These are phyloP conservation scores for Otatea glauca DNA, from an alignment of 176 grass and related monocot genomes.

Conservation along the genomic window DNA sequence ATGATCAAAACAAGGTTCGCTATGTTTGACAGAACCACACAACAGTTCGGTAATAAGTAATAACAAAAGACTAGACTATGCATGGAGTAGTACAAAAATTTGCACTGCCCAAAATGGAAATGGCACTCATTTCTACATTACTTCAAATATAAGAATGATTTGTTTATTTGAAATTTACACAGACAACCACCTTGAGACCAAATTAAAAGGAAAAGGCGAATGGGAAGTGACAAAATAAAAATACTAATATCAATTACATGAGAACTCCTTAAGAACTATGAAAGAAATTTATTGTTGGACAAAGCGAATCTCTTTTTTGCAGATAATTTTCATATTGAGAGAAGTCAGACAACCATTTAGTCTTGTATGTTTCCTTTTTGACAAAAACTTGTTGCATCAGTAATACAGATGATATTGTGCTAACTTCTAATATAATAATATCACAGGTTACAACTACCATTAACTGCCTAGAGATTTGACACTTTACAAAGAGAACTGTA, in stretches of 20 bases:
- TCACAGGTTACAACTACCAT: background rate
- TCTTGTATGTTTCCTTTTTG: background rate
- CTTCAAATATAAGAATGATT: slow-evolving; percentile 13
- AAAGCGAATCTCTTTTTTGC: background rate
- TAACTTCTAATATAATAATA: background rate
- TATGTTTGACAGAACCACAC: background rate
- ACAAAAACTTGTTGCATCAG: background rate
- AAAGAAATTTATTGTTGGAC: slow-evolving; percentile 1
- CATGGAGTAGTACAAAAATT: background rate
- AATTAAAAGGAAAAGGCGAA: slow-evolving; percentile 3
- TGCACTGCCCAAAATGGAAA: background rate
- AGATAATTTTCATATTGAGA: background rate
- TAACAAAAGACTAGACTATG: background rate
- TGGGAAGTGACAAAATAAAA: background rate
- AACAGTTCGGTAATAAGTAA: background rate
- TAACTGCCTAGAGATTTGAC: background rate
- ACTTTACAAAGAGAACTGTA: no score
- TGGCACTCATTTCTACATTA: background rate
- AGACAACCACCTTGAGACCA: background rate
- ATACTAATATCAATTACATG: background rate
- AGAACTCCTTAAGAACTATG: background rate
- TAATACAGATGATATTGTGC: background rate
- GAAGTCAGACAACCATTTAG: background rate
- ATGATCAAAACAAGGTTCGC: slow-evolving; percentile 24
- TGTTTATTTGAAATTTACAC: background rate